Base-by-base conservation (phyloP, 257 asterid species). In the Nicotiana attenuata region DNA sequence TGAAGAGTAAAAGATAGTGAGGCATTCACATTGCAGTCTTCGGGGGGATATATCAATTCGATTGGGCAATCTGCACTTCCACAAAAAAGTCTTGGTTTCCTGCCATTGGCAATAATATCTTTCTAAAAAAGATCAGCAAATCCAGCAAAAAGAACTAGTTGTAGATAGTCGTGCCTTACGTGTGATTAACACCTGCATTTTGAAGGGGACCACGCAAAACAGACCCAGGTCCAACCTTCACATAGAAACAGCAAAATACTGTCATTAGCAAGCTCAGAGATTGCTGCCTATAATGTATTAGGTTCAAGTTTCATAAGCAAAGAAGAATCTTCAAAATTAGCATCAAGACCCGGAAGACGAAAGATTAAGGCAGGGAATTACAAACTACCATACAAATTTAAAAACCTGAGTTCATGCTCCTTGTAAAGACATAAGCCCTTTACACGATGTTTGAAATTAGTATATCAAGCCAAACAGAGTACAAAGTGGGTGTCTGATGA, bases 211-310 rank as follows among this genome's bases (percentile, higher is more conserved):
- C 97, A 80, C 93, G 91, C 80, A 94, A 85, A 85, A 88, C 80
- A 81, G 98, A 94, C 82, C 96, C 98, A 83, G 92, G 94, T 65
- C 97, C 98, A 88, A 94, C 93, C 98, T 94, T 85, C 89, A 83
- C 24, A 78, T 17, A 45, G 81, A 57, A 84, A 80, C 65, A 84
- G 50, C 76, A 85, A 65, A 66, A 22, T 22, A 71, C 60, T 71
- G 35, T 13, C 60, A 71, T 20, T 71, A 71, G 78, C 78, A 71
- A 0, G 8, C 35, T 45, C 60, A 71, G 35, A 71, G 4, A 71
- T 71, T 20, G 47, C 20, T 45, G 15, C 35, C 41, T 41, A 41
- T 45, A 57, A n/a, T 71, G 38, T 71, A 45, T 71, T 45, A 71
- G 15, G 77, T 71, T 71, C 78, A 22, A 71, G 60, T 71, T 71